Percentiles rank a stretch among this genome's conserved stretches.
phyloP scores from a whole-genome alignment of 148 eudicot species.

The Simmondsia chinensis region DNA sequence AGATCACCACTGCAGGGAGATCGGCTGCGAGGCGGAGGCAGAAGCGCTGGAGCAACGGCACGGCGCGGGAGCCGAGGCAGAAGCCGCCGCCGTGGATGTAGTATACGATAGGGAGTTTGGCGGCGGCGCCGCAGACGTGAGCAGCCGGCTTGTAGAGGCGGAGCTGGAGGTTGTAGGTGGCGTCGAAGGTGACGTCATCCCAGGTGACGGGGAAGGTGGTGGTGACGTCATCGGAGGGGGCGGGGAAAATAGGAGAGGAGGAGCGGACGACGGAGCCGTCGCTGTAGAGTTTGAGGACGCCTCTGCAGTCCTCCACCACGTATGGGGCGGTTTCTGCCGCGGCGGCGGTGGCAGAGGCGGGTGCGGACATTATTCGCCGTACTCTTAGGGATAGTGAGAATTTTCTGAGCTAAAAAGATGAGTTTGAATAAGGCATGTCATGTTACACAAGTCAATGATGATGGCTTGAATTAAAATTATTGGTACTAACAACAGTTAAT shows the following conservation, averaged over 20 bases:
- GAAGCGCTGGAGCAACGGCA: slow-evolving; percentile 9
- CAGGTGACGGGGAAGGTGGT: slow-evolving; percentile 31
- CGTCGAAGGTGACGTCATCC: slow-evolving; percentile 38
- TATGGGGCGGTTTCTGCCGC: slow-evolving; percentile 13
- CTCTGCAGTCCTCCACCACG: slow-evolving; percentile 49
- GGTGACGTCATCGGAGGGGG: slow-evolving; percentile 36
- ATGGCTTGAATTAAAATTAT: no score
- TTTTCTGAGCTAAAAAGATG: no score
- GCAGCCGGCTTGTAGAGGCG: slow-evolving; percentile 65
- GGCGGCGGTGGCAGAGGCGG: slow-evolving; percentile 2
- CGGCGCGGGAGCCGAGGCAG: slow-evolving; percentile 11
- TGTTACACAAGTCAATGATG: no score
- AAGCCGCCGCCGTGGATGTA: slow-evolving; percentile 49
- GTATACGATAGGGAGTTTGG: slow-evolving; percentile 15
- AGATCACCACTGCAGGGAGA: slow-evolving; percentile 13
- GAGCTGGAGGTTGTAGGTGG: slow-evolving; percentile 27
- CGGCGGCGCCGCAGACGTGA: no score
- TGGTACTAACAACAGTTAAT: no score
- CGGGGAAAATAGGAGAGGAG: slow-evolving; percentile 25
- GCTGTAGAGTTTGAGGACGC: slow-evolving; percentile 40
- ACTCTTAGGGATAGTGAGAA: no score
- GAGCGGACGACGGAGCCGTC: slow-evolving; percentile 47
- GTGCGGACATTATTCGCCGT: no score
- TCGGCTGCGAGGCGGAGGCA: slow-evolving; percentile 25
- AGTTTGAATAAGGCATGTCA: no score